phyloP scores from a whole-genome alignment of 805 yeast genomes.

The Zygotorulaspora chibaensis region DNA sequence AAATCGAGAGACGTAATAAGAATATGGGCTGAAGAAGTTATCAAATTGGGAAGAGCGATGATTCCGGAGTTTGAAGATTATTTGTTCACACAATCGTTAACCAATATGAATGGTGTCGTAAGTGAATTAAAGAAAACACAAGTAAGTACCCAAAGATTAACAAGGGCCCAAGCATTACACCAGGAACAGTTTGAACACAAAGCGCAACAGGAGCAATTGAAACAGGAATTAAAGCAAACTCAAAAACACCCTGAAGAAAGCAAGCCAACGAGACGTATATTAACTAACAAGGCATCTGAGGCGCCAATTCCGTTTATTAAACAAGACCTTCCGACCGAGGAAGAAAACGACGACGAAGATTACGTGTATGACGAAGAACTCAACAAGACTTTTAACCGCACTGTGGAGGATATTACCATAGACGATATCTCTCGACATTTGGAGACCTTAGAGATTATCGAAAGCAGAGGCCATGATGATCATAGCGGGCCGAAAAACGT shows the following conservation, averaged over 20 bases:
- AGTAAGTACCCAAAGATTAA: slow-evolving; percentile 24
- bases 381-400: slow-evolving; percentile 36
- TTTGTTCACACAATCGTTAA: slow-evolving; percentile 18
- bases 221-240: slow-evolving; percentile 4
- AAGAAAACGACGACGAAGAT: slow-evolving; percentile 36
- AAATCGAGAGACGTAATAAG: slow-evolving; percentile 49
- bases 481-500: not conserved
- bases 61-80: slow-evolving; percentile 43
- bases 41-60: slow-evolving; percentile 57
- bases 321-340: slow-evolving; percentile 31
- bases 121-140: not conserved
- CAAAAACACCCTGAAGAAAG: not conserved
- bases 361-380: slow-evolving; percentile 36
- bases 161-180: slow-evolving; percentile 23
- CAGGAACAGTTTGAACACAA: slow-evolving; percentile 10
- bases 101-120: not conserved
- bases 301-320: slow-evolving; percentile 29
- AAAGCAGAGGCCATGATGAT: slow-evolving; percentile 11
- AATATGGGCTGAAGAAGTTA: slow-evolving; percentile 62
- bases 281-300: slow-evolving; percentile 7
- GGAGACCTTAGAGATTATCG: slow-evolving; percentile 34
- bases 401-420: slow-evolving; percentile 38
- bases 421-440: slow-evolving; percentile 37
- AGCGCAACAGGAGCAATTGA: slow-evolving; percentile 3
- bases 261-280: slow-evolving; percentile 5